Percentiles rank a stretch among this genome's conserved stretches.
These are phyloP conservation scores for Microthlaspi erraticum DNA, from an alignment of 345 rosid genomes.

Conservation along the genomic window DNA sequence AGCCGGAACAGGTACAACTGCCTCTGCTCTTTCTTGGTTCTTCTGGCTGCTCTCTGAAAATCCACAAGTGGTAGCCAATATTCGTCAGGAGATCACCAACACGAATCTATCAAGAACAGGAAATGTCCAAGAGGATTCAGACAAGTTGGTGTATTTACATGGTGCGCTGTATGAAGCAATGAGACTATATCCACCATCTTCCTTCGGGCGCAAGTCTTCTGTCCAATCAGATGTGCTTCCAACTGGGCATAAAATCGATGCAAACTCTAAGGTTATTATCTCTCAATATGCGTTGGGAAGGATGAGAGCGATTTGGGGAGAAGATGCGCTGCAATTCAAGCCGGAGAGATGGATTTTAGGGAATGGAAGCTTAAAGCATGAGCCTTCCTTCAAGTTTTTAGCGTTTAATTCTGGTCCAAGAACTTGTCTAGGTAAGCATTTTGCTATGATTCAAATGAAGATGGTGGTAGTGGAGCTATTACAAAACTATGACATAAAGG, in stretches of 20 bases:
- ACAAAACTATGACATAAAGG: slow-evolving; percentile 2
- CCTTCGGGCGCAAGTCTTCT: slow-evolving; percentile 19
- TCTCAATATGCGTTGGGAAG: slow-evolving; percentile 40
- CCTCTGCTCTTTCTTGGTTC: slow-evolving; percentile 48
- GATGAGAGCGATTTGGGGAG: slow-evolving; percentile 36
- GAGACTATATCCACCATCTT: slow-evolving; percentile 45
- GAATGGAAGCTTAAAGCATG: background rate
- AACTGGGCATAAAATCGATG: slow-evolving; percentile 39
- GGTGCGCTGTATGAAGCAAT: slow-evolving; percentile 43
- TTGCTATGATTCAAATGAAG: background rate
- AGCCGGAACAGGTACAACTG: slow-evolving; percentile 46
- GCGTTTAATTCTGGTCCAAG: slow-evolving; percentile 16
- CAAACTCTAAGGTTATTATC: slow-evolving; percentile 21
- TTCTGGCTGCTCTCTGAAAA: slow-evolving; percentile 50
- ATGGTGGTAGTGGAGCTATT: background rate
- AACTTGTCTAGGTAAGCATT: background rate
- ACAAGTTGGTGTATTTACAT: slow-evolving; percentile 42
- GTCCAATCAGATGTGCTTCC: slow-evolving; percentile 39
- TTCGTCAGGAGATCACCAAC: slow-evolving; percentile 24
- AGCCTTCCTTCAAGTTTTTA: slow-evolving; percentile 6
- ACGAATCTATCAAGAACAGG: background rate
- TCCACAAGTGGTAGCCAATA: slow-evolving; percentile 41
- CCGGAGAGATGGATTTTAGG: slow-evolving; percentile 40
- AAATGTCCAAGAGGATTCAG: background rate
- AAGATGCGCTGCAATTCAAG: slow-evolving; percentile 39